phyloP scores from a whole-genome alignment of 352 stramenopile species.

The Blastocystis hominis region DNA sequence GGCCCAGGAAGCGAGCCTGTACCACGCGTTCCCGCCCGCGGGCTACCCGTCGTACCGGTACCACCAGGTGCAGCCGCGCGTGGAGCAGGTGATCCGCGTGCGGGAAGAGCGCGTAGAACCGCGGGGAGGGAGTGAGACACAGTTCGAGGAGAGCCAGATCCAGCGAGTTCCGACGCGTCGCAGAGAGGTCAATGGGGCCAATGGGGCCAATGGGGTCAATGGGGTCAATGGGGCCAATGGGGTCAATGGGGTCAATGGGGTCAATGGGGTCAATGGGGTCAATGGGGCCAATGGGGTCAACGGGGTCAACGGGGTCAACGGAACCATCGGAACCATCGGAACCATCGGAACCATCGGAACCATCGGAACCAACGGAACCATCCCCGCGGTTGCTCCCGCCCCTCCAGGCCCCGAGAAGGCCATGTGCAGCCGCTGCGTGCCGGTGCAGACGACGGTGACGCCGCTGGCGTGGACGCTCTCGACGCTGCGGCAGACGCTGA shows the following conservation, averaged over 20 bases:
- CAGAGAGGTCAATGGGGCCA: too few species aligned
- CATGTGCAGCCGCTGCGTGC: not conserved
- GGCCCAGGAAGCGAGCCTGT: not conserved
- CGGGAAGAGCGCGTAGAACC: not conserved
- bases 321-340: too few species aligned
- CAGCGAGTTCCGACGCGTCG: not conserved
- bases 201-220: too few species aligned
- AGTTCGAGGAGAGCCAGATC: not conserved
- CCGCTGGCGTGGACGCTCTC: slow-evolving; percentile 19
- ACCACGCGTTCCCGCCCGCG: not conserved
- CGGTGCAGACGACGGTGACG: not conserved
- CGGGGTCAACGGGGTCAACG: too few species aligned
- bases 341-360: too few species aligned
- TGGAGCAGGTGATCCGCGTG: not conserved
- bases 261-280: too few species aligned
- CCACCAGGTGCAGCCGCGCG: not conserved
- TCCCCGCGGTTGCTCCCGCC: too few species aligned
- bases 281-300: too few species aligned
- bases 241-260: too few species aligned
- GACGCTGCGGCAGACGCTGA: not conserved
- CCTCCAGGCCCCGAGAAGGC: too few species aligned
- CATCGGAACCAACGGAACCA: too few species aligned
- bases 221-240: too few species aligned
- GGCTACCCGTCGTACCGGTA: not conserved
- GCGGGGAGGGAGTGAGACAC: not conserved